phyloP scores from a whole-genome alignment of 208 protist species.

The Leishmania martiniquensis region DNA sequence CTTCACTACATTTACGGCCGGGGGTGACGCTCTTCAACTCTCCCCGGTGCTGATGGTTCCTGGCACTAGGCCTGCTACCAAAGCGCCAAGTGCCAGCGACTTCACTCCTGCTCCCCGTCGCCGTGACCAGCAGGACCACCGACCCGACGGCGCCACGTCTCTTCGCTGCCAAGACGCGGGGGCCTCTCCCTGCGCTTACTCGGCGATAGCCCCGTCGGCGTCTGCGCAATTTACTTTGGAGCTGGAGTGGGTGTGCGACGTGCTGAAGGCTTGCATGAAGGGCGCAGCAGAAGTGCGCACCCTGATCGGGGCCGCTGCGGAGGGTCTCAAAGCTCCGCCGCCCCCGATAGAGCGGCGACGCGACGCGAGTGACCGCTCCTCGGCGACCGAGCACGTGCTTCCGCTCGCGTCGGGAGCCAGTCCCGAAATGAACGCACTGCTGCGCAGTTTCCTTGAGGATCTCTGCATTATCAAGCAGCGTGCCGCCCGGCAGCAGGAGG shows the following conservation, averaged over 20 bases:
- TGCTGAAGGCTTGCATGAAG: constrained; percentile 58
- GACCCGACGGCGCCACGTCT: neutral
- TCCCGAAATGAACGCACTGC: constrained; percentile 39
- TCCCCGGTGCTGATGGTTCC: constrained; percentile 1
- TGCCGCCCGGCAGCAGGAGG: constrained; percentile 40
- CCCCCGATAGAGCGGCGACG: neutral
- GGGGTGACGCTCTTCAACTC: neutral
- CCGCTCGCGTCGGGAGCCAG: constrained; percentile 19
- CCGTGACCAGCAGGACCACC: neutral
- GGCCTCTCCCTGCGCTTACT: neutral
- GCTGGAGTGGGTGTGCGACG: constrained; percentile 65
- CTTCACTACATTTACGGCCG: neutral
- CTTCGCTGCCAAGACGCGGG: neutral
- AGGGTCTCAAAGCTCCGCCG: constrained; percentile 13
- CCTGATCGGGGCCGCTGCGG: constrained; percentile 18
- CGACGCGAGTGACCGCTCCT: neutral
- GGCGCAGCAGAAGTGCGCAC: constrained; percentile 37
- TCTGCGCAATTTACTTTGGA: constrained; percentile 24
- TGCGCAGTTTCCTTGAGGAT: constrained; percentile 47
- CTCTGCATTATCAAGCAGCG: constrained; percentile 34
- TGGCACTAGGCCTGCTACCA: neutral
- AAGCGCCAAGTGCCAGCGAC: constrained; percentile 5
- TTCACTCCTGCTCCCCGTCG: constrained; percentile 9
- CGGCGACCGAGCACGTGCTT: neutral
- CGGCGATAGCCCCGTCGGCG: neutral